phyloP scores from a whole-genome alignment of 2,329 filamentous ascomycete genomes.

The Sclerotinia nivalis region DNA sequence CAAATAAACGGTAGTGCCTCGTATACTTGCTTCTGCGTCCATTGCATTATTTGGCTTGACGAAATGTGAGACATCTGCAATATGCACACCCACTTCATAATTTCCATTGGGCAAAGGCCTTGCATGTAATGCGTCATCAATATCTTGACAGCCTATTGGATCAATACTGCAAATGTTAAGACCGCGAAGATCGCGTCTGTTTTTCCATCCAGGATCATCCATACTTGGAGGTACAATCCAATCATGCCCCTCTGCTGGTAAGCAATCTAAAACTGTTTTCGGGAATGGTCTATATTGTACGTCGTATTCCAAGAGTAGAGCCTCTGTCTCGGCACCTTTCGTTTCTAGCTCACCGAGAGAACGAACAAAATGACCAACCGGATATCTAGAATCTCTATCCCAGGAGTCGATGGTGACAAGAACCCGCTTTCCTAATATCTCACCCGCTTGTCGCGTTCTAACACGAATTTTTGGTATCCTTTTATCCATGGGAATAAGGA shows the following conservation, averaged over 20 bases:
- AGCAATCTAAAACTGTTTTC: slow-evolving; percentile 89
- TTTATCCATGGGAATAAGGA: slow-evolving; percentile 97
- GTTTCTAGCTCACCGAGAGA: slow-evolving; percentile 92
- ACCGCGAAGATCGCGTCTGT: slow-evolving; percentile 78
- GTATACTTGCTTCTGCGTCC: slow-evolving; percentile 91
- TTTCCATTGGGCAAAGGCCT: slow-evolving; percentile 85
- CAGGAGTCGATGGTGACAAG: slow-evolving; percentile 92
- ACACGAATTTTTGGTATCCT: slow-evolving; percentile 94
- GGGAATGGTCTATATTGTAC: slow-evolving; percentile 98
- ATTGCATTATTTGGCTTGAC: slow-evolving; percentile 96
- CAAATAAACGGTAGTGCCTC: slow-evolving; percentile 94
- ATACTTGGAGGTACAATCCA: slow-evolving; percentile 85
- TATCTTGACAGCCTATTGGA: slow-evolving; percentile 93
- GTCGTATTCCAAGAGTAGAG: slow-evolving; percentile 89
- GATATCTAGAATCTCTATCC: slow-evolving; percentile 91
- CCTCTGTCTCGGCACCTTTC: slow-evolving; percentile 97
- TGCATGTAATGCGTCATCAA: slow-evolving; percentile 94
- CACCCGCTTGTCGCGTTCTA: slow-evolving; percentile 83
- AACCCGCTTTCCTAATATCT: slow-evolving; percentile 87
- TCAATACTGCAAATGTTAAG: slow-evolving; percentile 97
- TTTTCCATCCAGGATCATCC: slow-evolving; percentile 84
- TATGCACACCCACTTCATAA: slow-evolving; percentile 94
- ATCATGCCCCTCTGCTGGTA: slow-evolving; percentile 86
- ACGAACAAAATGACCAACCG: slow-evolving; percentile 89
- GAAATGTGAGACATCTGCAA: slow-evolving; percentile 98